Base-by-base conservation (phyloP, 176 grass and related monocot species). In the Elymus sibiricus region DNA sequence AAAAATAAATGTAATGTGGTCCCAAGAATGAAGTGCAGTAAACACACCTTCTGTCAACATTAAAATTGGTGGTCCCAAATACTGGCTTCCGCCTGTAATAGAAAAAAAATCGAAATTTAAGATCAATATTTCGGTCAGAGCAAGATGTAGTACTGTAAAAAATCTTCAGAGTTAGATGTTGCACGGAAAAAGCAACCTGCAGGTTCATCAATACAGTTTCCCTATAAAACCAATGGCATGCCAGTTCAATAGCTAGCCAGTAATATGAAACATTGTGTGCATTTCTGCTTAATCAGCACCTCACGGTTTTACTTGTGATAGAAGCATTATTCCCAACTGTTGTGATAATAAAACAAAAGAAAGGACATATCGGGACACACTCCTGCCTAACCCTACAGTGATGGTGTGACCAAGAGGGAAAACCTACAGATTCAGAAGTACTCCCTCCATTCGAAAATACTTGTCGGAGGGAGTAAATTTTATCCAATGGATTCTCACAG, bases 161-260 rank as follows among this genome's bases (percentile, higher is more conserved):
- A 7, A 39, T 39, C 38, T 39, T 39, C 38, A 39, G 38, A 39
- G 22, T 40, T 83, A 58, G 35, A 82, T 86, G 29, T 53, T 86
- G 51, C 56, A 55, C n/a, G 37, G 16, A 71, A 71, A 51, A 77
- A 80, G 78, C 83, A 86, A 70, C 5, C 47, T 51, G 49, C 49
- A 86, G 39, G 17, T 53, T 73, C 11, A 21, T 72, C 15, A 27
- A 67, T 40, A 31, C 55, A 64, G 22, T 70, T 42, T 82, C 82
- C 39, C 47, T 29, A 17, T 35, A 53, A 29, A 42, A 70, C 46
- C 27, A 59, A 38, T 43, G 40, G 40, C 32, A 75, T 7, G 34
- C 35, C 21, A 76, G 38, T 44, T 86, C 28, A 21, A 34, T 38
- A 24, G 53, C 65, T 81, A 21, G 32, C n/a, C 77, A 71, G 22